phyloP scores from a whole-genome alignment of 2,329 filamentous ascomycete species.

The Fusarium austroafricanum region DNA sequence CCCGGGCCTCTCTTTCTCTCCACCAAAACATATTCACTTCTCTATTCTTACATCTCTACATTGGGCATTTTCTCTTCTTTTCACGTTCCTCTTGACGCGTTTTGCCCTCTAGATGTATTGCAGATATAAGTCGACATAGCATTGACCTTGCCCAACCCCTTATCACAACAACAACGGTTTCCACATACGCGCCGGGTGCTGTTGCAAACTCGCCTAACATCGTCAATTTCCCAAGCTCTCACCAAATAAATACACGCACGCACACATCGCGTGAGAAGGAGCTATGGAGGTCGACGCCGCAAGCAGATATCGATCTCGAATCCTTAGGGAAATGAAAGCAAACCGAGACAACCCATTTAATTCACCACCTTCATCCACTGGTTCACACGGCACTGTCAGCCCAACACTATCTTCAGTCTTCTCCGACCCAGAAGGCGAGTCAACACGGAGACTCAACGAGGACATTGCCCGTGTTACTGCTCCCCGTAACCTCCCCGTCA shows the following conservation, averaged over 20 bases:
- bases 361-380: slow-evolving; percentile 68
- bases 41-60: slow-evolving; percentile 25
- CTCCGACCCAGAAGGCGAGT: slow-evolving; percentile 65
- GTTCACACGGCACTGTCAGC: slow-evolving; percentile 67
- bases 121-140: slow-evolving; percentile 21
- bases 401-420: slow-evolving; percentile 65
- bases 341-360: slow-evolving; percentile 68
- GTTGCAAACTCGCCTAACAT: slow-evolving; percentile 35
- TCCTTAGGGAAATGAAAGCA: slow-evolving; percentile 64
- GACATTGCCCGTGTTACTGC: slow-evolving; percentile 59
- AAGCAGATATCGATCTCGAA: slow-evolving; percentile 60
- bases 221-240: slow-evolving; percentile 36
- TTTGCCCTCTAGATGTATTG: slow-evolving; percentile 28
- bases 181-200: slow-evolving; percentile 39
- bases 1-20: slow-evolving; percentile 32
- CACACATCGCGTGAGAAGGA: slow-evolving; percentile 43
- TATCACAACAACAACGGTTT: slow-evolving; percentile 21
- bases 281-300: slow-evolving; percentile 57
- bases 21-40: slow-evolving; percentile 19
- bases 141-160: slow-evolving; percentile 34
- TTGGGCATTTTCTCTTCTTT: slow-evolving; percentile 14
- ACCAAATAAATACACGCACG: slow-evolving; percentile 36
- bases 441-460: slow-evolving; percentile 63
- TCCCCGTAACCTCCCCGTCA: slow-evolving; percentile 54
- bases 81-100: slow-evolving; percentile 32